Base-by-base conservation (phyloP, 495 filamentous ascomycete genomes). In the Penicillium cinerascens region DNA sequence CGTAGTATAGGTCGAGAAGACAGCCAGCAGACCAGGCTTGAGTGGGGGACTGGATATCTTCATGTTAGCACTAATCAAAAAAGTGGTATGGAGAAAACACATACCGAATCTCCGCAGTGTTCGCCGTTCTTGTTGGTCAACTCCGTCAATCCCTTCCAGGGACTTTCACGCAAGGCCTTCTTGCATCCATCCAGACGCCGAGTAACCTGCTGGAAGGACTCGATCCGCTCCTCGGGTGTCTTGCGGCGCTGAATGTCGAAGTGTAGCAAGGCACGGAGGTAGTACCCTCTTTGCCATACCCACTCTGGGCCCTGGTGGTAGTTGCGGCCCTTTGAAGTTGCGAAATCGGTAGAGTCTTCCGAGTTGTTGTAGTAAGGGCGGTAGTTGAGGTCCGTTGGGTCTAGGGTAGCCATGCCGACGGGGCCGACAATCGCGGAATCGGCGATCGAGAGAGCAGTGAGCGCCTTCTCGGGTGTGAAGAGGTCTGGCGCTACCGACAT, bases 241-340 rank as follows among this genome's bases (percentile, higher is more conserved):
- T 79, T 79, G 23, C 89, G 76, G 6, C 92, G 77, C 72, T 80
- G 77, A 37, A 97, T 75, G 68, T 96, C 92, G 63, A 97, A 97
- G 66, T 88, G 86, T 45, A 97, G 74, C 49, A 99, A 73, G 1
- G 95, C 95, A 33, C 95, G 81, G 15, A 97, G 76, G 76, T 92
- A 97, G 78, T 88, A 99, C 7, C 95, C 95, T 4, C 88, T 89
- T 1, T 91, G 95, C 95, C 95, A 99, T n/a, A 96, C 75, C 95
- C 95, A 99, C 69, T 99, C 95, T 0, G 95, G 95, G 1, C 95
- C 95, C 68, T 97, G 93, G 66, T 99, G 95, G 67, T 99, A 99
- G 64, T 96, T 97, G 16, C 95, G 78, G 13, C 95, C 95, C 61
- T 97, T 97, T 49, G 86, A 82, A 0, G 91, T 97, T 1, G 86